phyloP scores from a whole-genome alignment of 2,329 filamentous ascomycete genomes.

The Aspergillus spinulosporus region DNA sequence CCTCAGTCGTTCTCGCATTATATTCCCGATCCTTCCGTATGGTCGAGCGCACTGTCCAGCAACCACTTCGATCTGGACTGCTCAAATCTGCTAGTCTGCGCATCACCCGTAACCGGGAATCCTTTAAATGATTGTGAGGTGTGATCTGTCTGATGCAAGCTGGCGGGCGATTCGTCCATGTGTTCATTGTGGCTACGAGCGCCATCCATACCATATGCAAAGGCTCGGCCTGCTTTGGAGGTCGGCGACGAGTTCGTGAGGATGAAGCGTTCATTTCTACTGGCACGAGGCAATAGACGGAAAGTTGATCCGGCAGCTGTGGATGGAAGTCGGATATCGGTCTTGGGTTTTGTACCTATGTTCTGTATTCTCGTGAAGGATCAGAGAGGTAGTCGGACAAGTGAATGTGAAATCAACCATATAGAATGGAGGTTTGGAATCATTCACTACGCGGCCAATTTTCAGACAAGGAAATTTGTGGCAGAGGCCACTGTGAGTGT shows the following conservation, averaged over 20 bases:
- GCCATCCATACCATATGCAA: neutral
- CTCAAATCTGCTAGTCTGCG: neutral
- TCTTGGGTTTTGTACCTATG: too few species aligned
- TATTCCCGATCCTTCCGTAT: neutral
- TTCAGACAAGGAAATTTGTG: too few species aligned
- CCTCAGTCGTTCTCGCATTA: neutral
- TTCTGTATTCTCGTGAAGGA: too few species aligned
- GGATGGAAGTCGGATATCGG: too few species aligned
- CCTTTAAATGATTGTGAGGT: neutral
- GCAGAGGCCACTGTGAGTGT: too few species aligned
- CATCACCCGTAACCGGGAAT: neutral
- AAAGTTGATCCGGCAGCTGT: neutral
- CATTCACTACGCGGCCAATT: too few species aligned
- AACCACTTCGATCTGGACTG: neutral
- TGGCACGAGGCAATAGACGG: neutral
- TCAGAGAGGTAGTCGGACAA: too few species aligned
- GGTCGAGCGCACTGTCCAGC: neutral
- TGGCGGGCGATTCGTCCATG: neutral
- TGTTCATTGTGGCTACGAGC: neutral
- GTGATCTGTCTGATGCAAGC: neutral
- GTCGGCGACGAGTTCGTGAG: neutral
- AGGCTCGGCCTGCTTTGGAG: neutral
- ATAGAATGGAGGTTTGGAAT: too few species aligned
- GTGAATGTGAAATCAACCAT: too few species aligned
- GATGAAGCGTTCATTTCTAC: too few species aligned